Base-by-base conservation (phyloP, 768 basidiomycete species). In the Tulasnella sp. region DNA sequence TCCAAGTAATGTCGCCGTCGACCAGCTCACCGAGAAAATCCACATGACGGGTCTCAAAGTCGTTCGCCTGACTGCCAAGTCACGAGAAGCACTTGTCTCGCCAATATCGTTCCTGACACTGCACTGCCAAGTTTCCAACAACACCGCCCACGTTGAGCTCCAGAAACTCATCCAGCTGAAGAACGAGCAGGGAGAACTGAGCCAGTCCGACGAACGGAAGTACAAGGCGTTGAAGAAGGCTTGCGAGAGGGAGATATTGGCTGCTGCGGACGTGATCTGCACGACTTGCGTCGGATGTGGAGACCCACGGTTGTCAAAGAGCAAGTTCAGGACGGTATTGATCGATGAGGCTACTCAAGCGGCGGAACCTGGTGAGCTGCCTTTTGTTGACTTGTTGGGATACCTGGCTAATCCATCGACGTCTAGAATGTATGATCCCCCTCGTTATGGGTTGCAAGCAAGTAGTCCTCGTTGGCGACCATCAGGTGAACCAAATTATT, bases 331-430 rank as follows among this genome's bases (percentile, higher is more conserved):
- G 83, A 99, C 97, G 0, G 97, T 99, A 9, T 86, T 99, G 78
- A 99, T 99, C 79, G 97, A 99, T 81, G 97, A 99, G 81, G 97
- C 97, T 17, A 99, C 97, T 1, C 97, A 99, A 82, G 94, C 96
- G 76, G 96, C 96, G 74, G 96, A 98, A 82, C 96, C 96, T 76
- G 96, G 96, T 94, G 82, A 78, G 84, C 79, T 3, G 7, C 9
- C 19, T 71, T 67, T 79, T 67, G n/a, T 76, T 67, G 72, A 70
- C 72, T 76, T 5, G 74, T 7, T 0, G 17, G 17, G 54, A 58
- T 64, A 42, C 45, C 25, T 37, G 19, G 58, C 78, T 68, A 42
- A 22, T 17, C 42, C 42, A 37, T 22, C 15, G 11, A n/a, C 76
- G 25, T 39, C n/a, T 80, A 97, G 97, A 99, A 85, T 99, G 97